A percentile compares a stretch with the other conserved stretches of the same genome.
These are phyloP conservation scores for Juglanconis oblonga DNA, from an alignment of 2,329 filamentous ascomycete species.

Conservation along the genomic window DNA sequence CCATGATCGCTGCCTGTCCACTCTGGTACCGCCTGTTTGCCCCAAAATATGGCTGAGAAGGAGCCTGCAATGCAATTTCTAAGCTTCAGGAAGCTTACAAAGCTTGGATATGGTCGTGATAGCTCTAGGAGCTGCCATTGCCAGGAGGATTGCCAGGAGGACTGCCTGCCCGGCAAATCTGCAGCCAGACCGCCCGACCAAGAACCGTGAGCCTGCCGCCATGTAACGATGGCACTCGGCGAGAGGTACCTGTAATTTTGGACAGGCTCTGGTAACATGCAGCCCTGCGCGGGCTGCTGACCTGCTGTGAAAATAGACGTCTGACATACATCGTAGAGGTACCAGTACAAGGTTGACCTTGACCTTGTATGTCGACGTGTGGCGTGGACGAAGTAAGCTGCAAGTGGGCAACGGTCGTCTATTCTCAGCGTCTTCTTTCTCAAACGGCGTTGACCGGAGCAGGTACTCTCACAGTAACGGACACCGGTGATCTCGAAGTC, in stretches of 20 bases:
- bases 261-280: not conserved
- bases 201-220: not conserved
- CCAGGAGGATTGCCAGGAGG: no score
- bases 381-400: not conserved
- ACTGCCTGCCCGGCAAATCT: not conserved
- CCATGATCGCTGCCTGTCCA: not conserved
- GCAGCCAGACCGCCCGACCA: not conserved
- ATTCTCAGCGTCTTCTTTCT: not conserved
- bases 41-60: not conserved
- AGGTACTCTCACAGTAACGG: not conserved
- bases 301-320: slow-evolving; percentile 15
- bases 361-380: not conserved
- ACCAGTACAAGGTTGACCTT: slow-evolving; percentile 11
- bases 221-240: not conserved
- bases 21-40: not conserved
- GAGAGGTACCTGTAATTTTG: not conserved
- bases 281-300: slow-evolving; percentile 12
- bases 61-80: slow-evolving; percentile 7
- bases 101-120: slow-evolving; percentile 3
- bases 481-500: not conserved
- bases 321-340: slow-evolving; percentile 18
- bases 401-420: not conserved
- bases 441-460: not conserved
- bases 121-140: not conserved
- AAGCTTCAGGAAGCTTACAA: not conserved